A percentile compares a stretch with the other conserved stretches of the same genome.
phyloP scores from a whole-genome alignment of 805 yeast species.

The Starmerella sirachaensis region DNA sequence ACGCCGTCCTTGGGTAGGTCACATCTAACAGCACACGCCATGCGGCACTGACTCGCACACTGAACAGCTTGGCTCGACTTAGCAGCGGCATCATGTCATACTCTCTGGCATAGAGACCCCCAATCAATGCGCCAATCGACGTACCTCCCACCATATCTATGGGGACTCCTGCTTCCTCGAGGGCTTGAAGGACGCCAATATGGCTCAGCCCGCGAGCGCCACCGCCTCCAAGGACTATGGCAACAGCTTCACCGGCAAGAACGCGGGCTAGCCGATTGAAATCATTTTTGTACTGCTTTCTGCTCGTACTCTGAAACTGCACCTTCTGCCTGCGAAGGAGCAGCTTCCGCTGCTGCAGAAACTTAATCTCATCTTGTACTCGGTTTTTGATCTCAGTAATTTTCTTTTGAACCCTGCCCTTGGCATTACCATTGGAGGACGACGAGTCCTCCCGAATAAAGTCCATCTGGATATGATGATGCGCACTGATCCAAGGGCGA shows the following conservation, averaged over 20 bases:
- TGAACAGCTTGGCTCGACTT: conserved; percentile 78
- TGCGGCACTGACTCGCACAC: conserved; percentile 65
- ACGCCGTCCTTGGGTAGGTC: conserved; percentile 87
- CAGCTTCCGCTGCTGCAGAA: conserved; percentile 20
- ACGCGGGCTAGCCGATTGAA: conserved; percentile 82
- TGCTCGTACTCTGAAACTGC: conserved; percentile 28
- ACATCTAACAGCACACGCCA: conserved; percentile 80
- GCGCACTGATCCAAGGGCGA: conserved; percentile 83
- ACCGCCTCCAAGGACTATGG: conserved; percentile 92
- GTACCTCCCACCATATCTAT: conserved; percentile 93
- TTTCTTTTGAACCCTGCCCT: conserved; percentile 14
- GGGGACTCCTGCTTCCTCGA: conserved; percentile 87
- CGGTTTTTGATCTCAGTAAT: conserved; percentile 19
- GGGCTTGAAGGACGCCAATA: conserved; percentile 77
- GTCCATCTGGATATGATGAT: conserved; percentile 80
- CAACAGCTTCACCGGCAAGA: conserved; percentile 85
- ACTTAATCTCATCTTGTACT: conserved; percentile 21
- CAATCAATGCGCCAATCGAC: conserved; percentile 89
- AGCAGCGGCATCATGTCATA: conserved; percentile 83
- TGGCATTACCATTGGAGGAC: background rate
- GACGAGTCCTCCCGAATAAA: conserved; percentile 13
- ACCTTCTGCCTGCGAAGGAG: conserved; percentile 8
- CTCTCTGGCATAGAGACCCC: conserved; percentile 88
- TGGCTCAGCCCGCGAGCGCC: conserved; percentile 94
- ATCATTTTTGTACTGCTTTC: conserved; percentile 56